Conservation (phyloP, 495 filamentous ascomycete species). For the Daldinia childiae region DNA sequence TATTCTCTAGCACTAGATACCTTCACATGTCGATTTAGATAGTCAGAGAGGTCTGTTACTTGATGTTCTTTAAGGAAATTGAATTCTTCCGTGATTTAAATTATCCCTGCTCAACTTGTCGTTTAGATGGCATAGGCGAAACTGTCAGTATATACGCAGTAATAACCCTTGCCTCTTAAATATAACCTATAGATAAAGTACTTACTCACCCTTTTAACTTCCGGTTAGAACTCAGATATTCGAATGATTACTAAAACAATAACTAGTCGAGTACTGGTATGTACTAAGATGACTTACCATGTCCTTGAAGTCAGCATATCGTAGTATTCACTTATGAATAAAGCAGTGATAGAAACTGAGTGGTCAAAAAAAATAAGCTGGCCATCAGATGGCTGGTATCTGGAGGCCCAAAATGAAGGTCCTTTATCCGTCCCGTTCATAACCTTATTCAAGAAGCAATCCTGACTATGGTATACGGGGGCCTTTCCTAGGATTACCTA, state of each 20-base stretch:
- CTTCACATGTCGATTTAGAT: too few relatives aligned
- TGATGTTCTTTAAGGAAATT: too few relatives aligned
- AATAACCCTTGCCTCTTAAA: neutral
- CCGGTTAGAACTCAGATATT: neutral
- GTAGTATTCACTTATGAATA: neutral
- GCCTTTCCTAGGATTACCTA: neutral
- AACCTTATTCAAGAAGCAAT: neutral
- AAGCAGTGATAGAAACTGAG: neutral
- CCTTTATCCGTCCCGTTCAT: neutral
- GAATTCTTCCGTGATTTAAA: too few relatives aligned
- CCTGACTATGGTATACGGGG: neutral
- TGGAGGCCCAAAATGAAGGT: neutral
- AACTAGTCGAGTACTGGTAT: too few relatives aligned
- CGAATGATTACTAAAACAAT: neutral
- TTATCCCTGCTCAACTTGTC: neutral
- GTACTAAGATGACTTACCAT: neutral
- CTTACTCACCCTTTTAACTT: neutral
- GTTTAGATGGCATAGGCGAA: neutral
- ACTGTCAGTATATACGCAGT: neutral
- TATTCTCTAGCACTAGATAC: too few relatives aligned
- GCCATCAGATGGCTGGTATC: neutral
- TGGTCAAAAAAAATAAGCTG: neutral
- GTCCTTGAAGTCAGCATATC: neutral
- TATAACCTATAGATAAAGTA: too few relatives aligned
- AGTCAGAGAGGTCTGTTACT: too few relatives aligned